These are phyloP conservation scores for Verticillium nonalfalfae DNA, from an alignment of 2,329 filamentous ascomycete genomes.

Conservation along the genomic window DNA sequence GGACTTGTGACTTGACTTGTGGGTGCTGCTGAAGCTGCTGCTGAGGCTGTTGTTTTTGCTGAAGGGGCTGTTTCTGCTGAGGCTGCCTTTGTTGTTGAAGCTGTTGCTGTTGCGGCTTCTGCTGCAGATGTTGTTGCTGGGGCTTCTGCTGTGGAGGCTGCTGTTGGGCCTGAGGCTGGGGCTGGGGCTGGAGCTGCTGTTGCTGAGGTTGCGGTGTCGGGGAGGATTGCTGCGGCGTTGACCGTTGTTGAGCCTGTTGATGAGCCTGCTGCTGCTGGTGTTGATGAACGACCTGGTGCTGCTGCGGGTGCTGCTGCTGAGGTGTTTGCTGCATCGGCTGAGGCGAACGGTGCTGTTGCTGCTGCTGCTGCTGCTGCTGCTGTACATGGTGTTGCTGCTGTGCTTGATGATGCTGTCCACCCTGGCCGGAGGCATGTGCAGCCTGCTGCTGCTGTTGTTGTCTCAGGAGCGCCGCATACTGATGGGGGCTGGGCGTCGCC, in stretches of 20 bases:
- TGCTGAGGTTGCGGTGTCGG: constrained; percentile 20
- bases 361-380: constrained; percentile 19
- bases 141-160: constrained; percentile 17
- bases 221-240: constrained; percentile 14
- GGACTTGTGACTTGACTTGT: constrained; percentile 15
- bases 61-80: constrained; percentile 16
- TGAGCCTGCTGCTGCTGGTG: constrained; percentile 2
- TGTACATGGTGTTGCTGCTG: constrained; percentile 17
- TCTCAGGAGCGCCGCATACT: constrained; percentile 52
- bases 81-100: constrained; percentile 18
- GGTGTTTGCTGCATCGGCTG: constrained; percentile 7
- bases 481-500: constrained; percentile 46
- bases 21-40: constrained; percentile 21
- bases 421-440: constrained; percentile 21
- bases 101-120: constrained; percentile 19
- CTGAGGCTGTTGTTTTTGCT: constrained; percentile 15
- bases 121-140: constrained; percentile 15
- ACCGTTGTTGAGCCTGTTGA: constrained; percentile 3
- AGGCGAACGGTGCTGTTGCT: constrained; percentile 10
- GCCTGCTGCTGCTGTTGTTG: constrained; percentile 49
- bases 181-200: constrained; percentile 15
- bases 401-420: constrained; percentile 16
- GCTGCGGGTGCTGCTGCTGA: constrained; percentile 9
- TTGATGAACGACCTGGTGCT: constrained; percentile 4
- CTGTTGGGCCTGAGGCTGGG: constrained; percentile 18